Base-by-base conservation (phyloP, 371 early-diverging fungal species). In the Mucor saturninus region DNA sequence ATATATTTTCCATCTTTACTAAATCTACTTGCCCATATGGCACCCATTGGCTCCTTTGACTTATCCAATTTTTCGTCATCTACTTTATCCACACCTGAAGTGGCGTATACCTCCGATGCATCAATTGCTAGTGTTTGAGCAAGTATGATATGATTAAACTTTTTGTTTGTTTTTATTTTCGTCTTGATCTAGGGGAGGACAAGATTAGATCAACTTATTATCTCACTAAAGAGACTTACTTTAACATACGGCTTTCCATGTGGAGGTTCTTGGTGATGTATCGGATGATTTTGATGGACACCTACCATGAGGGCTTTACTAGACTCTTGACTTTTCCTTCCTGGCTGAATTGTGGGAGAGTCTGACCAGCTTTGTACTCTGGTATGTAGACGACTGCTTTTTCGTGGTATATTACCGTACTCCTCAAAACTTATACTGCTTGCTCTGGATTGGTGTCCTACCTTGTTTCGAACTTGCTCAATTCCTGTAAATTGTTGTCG, bases 1-100 rank as follows among this genome's bases (percentile, higher is more conserved):
- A 95, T 68, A 67, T 87, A 94, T 64, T 76, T 72, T 10, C 96
- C 96, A 73, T 88, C 86, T n/a, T 80, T 74, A 64, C 90, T 91
- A 59, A 94, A 93, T 54, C 86, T 76, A 75, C 91, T 62, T 7
- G 71, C 67, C 85, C 85, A 85, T 7, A 80, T 61, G 2, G 82
- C 83, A 10, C 62, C 67, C n/a, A 52, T 29, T 2, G 65, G 55
- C 4, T 58, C 50, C 14, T 62, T 68, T 38, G 30, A 39, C 43
- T 51, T 45, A 30, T 49, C 51, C 39, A n/a, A 35, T n/a, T 29
- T 46, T 13, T 43, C 30, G 28, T 40, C 59, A 4, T 56, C 51
- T 15, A 49, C 49, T n/a, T 14, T n/a, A 38, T 38, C 37, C 10
- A 50, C 8, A 3, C 28, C 40, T 15, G 59, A 3, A 3, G 57